Percentiles rank a stretch among this genome's conserved stretches.
Conservation (phyloP, 2,329 filamentous ascomycete species). For the Nakataea oryzae region DNA sequence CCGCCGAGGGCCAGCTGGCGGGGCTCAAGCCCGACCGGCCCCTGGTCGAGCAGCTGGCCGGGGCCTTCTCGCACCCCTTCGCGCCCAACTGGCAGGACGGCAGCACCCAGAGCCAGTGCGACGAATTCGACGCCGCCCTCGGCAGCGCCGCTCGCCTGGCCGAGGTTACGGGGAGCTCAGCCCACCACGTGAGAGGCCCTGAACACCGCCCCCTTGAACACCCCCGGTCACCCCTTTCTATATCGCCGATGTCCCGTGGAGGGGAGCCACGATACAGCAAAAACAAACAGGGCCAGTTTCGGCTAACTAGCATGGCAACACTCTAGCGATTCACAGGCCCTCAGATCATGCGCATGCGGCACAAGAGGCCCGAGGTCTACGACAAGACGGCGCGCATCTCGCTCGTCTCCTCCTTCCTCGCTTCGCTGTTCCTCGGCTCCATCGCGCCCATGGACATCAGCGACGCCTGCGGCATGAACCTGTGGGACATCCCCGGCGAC, state of each 20-base stretch:
- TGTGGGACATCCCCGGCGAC: constrained; percentile 78
- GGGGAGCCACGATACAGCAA: background rate
- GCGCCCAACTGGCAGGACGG: constrained; percentile 98
- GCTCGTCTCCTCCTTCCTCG: constrained; percentile 89
- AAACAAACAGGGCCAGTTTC: background rate
- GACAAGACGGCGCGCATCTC: constrained; percentile 73
- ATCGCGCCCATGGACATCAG: constrained; percentile 87
- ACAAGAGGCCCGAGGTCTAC: constrained; percentile 73
- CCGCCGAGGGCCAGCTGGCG: constrained; percentile 55
- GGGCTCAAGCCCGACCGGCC: constrained; percentile 26
- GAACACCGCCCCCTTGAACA: background rate
- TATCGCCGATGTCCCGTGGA: background rate
- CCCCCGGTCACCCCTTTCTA: background rate
- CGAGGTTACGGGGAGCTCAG: constrained; percentile 75
- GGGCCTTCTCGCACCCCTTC: constrained; percentile 71
- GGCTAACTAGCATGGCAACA: constrained; percentile 3
- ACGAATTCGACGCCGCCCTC: constrained; percentile 68
- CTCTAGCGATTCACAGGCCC: constrained; percentile 85
- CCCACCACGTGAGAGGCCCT: constrained; percentile 66
- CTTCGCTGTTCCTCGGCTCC: constrained; percentile 75
- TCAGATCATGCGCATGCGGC: constrained; percentile 82
- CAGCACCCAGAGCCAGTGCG: constrained; percentile 86
- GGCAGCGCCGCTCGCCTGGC: constrained; percentile 61
- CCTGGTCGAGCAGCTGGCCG: constrained; percentile 57
- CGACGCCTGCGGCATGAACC: constrained; percentile 92